Percentiles rank a stretch among this genome's conserved stretches.
Conservation (phyloP, 163 green algal species). For the Chlorella variabilis region DNA sequence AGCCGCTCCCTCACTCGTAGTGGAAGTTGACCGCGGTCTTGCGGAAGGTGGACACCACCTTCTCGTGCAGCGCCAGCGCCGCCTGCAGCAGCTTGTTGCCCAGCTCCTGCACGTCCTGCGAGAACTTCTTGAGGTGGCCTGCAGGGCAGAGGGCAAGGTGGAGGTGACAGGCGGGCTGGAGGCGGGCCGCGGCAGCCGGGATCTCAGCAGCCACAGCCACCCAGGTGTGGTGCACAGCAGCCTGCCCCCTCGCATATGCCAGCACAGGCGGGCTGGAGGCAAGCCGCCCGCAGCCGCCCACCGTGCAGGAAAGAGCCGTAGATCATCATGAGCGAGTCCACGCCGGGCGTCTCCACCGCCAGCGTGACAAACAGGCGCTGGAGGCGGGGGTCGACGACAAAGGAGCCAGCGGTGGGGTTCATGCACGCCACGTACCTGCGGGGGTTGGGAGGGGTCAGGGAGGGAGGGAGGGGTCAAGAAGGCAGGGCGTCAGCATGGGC, state of each 20-base stretch:
- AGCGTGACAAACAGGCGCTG: conserved; percentile 94
- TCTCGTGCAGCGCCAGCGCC: conserved; percentile 83
- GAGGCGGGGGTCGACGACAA: conserved; percentile 91
- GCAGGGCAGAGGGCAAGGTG: too few relatives aligned
- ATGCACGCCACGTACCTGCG: conserved; percentile 84
- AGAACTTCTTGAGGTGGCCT: conserved; percentile 72
- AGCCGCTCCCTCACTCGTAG: conserved; percentile 77
- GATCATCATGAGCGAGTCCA: conserved; percentile 47
- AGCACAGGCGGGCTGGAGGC: too few relatives aligned
- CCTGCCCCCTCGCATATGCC: too few relatives aligned
- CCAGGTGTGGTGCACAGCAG: too few relatives aligned
- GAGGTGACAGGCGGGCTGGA: too few relatives aligned
- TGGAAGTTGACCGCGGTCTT: conserved; percentile 94
- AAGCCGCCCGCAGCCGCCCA: too few relatives aligned
- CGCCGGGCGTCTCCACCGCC: conserved; percentile 72
- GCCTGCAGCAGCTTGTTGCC: conserved; percentile 85
- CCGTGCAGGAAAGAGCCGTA: conserved; percentile 81
- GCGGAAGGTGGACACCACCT: conserved; percentile 82
- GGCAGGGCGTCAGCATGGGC: neutral
- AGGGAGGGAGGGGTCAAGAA: conserved; percentile 60
- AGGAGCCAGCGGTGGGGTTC: conserved; percentile 93
- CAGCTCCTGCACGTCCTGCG: conserved; percentile 63
- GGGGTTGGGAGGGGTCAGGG: too few relatives aligned
- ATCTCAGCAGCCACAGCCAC: too few relatives aligned
- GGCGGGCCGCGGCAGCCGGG: too few relatives aligned